Conservation (phyloP, 2,329 filamentous ascomycete genomes). For the Dactylellina drechsleri region DNA sequence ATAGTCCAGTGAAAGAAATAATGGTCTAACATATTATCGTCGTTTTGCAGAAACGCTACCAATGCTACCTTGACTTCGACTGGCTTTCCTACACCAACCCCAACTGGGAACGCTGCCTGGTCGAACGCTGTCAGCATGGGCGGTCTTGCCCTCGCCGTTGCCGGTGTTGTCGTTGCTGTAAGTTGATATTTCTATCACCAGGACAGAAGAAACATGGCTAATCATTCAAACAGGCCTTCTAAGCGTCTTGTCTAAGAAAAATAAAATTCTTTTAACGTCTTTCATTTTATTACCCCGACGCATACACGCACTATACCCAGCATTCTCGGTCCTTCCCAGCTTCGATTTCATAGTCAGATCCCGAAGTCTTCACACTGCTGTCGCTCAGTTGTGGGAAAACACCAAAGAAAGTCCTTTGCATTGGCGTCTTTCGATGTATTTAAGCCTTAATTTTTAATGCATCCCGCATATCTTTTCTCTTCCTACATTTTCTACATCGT, state of each 20-base stretch:
- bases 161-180: constrained; percentile 58
- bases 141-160: constrained; percentile 57
- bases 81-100: constrained; percentile 32
- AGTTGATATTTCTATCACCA: constrained; percentile 21
- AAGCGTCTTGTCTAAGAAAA: constrained; percentile 32
- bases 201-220: constrained; percentile 57
- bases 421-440: constrained; percentile 55
- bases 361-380: constrained; percentile 28
- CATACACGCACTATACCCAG: constrained; percentile 54
- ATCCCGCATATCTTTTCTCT: constrained; percentile 33
- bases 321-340: constrained; percentile 51
- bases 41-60: constrained; percentile 22
- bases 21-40: constrained; percentile 19
- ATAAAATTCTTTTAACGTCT: constrained; percentile 47
- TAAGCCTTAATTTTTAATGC: constrained; percentile 55
- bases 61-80: constrained; percentile 34
- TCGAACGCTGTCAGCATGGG: constrained; percentile 58
- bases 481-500: constrained; percentile 12
- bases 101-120: constrained; percentile 54
- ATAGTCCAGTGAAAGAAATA: constrained; percentile 7
- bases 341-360: constrained; percentile 15
- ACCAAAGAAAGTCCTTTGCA: constrained; percentile 49
- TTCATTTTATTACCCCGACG: constrained; percentile 33
- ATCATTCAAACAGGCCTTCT: constrained; percentile 41
- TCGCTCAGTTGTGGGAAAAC: constrained; percentile 45